Percentiles rank a stretch among this genome's conserved stretches.
Conservation (phyloP, 106 monocot genomes). For the Triglochin maritima region DNA sequence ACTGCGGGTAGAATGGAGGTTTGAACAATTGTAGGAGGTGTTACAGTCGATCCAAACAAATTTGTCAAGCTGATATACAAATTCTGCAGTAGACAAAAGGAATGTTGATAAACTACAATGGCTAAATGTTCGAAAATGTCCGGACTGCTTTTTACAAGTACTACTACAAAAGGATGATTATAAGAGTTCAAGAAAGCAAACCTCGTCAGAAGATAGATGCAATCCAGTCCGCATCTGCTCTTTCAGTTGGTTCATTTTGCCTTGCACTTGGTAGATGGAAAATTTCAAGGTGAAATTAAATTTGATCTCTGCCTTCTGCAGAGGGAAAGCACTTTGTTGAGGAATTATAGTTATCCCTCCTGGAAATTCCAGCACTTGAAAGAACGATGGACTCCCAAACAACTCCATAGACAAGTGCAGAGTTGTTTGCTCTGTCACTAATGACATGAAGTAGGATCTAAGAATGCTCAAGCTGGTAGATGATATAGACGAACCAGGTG, state of each 20-base stretch:
- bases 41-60: slow-evolving; percentile 57
- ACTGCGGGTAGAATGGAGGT: slow-evolving; percentile 63
- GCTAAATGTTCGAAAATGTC: background rate
- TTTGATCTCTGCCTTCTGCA: slow-evolving; percentile 54
- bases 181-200: slow-evolving; percentile 16
- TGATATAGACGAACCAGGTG: slow-evolving; percentile 49
- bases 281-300: slow-evolving; percentile 94
- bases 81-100: slow-evolving; percentile 42
- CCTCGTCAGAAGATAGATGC: slow-evolving; percentile 72
- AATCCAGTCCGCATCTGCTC: slow-evolving; percentile 76
- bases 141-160: background rate
- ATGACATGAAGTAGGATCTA: slow-evolving; percentile 48
- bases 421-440: slow-evolving; percentile 43
- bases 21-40: slow-evolving; percentile 70
- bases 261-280: slow-evolving; percentile 52
- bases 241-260: slow-evolving; percentile 52
- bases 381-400: slow-evolving; percentile 76
- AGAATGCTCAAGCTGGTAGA: slow-evolving; percentile 60
- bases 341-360: slow-evolving; percentile 88
- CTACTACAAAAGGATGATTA: background rate
- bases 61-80: slow-evolving; percentile 80
- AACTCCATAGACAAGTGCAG: slow-evolving; percentile 58
- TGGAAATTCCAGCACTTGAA: slow-evolving; percentile 77
- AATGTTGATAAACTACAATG: background rate
- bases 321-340: slow-evolving; percentile 65